Percentiles rank a stretch among this genome's conserved stretches.
Conservation (phyloP, 495 filamentous ascomycete genomes). For the Paragyromitra xinjiangensis region DNA sequence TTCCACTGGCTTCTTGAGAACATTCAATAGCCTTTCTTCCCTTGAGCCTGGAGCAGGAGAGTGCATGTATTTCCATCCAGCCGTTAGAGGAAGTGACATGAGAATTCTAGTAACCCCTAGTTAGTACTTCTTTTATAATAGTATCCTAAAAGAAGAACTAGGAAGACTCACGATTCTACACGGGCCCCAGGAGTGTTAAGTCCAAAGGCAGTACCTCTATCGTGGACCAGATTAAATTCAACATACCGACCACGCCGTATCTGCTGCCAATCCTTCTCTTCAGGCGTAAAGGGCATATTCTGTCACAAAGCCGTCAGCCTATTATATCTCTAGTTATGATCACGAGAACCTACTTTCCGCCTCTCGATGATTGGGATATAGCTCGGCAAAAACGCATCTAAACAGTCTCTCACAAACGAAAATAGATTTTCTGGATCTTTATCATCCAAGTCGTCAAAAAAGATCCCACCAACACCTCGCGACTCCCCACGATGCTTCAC, state of each 20-base stretch:
- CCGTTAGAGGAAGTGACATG: conserved; percentile 94
- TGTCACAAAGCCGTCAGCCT: conserved; percentile 8
- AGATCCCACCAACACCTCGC: conserved; percentile 94
- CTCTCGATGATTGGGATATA: conserved; percentile 88
- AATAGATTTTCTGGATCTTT: conserved; percentile 92
- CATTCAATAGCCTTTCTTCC: conserved; percentile 79
- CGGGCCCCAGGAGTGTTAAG: conserved; percentile 90
- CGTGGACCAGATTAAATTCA: conserved; percentile 98
- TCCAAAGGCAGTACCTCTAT: conserved; percentile 94
- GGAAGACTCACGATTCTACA: conserved; percentile 67
- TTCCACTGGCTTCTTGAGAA: conserved; percentile 84
- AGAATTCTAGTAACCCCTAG: conserved; percentile 71
- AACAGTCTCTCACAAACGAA: conserved; percentile 84
- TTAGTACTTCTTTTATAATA: conserved; percentile 15
- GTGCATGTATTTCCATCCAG: conserved; percentile 96
- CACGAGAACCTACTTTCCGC: conserved; percentile 68
- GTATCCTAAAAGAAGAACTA: neutral
- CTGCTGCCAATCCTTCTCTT: conserved; percentile 96
- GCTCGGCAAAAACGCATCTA: conserved; percentile 86
- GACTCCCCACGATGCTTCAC: conserved; percentile 88
- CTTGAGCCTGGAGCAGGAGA: conserved; percentile 75
- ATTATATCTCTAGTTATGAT: neutral
- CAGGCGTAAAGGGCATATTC: conserved; percentile 81
- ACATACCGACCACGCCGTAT: conserved; percentile 91
- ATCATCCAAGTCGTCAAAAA: conserved; percentile 97